Evolutionary conservation across 2,329 filamentous ascomycete genomes (phyloP).

Genomic region (Trichoderma citrinoviride): DNA sequence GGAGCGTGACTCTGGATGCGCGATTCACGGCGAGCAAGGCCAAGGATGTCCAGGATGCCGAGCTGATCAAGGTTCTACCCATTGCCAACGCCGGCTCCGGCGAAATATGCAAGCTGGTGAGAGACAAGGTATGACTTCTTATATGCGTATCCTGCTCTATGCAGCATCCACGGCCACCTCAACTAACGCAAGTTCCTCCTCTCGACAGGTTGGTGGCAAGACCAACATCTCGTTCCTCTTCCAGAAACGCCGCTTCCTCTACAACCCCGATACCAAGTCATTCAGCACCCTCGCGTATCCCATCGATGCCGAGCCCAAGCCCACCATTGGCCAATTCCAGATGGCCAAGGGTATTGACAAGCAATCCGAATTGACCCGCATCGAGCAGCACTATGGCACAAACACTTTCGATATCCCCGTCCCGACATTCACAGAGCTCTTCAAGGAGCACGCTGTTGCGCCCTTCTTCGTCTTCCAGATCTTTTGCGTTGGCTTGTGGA

Average conservation of each 20-base stretch:
- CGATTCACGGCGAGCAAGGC: constrained; percentile 76
- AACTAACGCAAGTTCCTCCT: not conserved
- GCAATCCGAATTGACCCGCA: constrained; percentile 70
- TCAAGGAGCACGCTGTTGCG: constrained; percentile 96
- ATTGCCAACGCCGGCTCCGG: constrained; percentile 82
- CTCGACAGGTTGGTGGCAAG: constrained; percentile 63
- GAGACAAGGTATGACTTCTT: constrained; percentile 58
- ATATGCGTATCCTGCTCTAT: constrained; percentile 35
- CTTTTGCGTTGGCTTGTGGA: constrained; percentile 97
- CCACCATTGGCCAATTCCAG: constrained; percentile 75
- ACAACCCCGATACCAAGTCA: constrained; percentile 65
- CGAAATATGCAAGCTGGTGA: constrained; percentile 80
- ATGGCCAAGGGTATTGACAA: constrained; percentile 71
- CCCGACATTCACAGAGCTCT: constrained; percentile 90
- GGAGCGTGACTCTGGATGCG: constrained; percentile 85
- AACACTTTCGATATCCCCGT: constrained; percentile 98
- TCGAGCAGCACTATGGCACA: constrained; percentile 90
- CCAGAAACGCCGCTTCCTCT: constrained; percentile 96
- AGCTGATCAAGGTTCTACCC: constrained; percentile 90
- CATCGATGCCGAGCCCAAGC: constrained; percentile 83
- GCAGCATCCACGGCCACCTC: not conserved
- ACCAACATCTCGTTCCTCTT: constrained; percentile 85
- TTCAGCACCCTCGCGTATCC: constrained; percentile 81
- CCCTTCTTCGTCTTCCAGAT: constrained; percentile 99
- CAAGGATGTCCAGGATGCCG: constrained; percentile 67